These are phyloP conservation scores for Curvularia verruculosa DNA, from an alignment of 2,329 filamentous ascomycete species.

Conservation along the genomic window DNA sequence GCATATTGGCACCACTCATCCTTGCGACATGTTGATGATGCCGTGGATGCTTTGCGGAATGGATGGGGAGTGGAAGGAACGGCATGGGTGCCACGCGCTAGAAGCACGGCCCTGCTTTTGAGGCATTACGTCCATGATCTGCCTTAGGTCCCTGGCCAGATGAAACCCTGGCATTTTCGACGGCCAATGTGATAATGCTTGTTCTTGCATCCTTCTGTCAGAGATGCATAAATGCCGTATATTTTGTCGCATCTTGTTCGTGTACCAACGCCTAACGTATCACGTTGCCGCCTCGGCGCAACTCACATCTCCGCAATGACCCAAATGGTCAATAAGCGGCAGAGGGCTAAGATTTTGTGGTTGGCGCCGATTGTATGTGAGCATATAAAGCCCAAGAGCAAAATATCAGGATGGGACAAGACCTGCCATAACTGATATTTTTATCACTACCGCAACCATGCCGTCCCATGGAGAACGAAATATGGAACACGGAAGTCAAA, in stretches of 20 bases:
- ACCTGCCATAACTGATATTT: not conserved
- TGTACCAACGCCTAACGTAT: slow-evolving; percentile 12
- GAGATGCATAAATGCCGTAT: slow-evolving; percentile 7
- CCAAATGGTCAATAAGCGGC: not conserved
- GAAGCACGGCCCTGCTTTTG: slow-evolving; percentile 7
- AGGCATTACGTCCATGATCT: slow-evolving; percentile 3
- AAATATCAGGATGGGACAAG: not conserved
- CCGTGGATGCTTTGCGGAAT: not conserved
- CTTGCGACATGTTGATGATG: not conserved
- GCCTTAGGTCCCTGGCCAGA: slow-evolving; percentile 4
- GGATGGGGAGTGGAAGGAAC: not conserved
- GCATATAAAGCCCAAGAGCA: slow-evolving; percentile 6
- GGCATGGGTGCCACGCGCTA: slow-evolving; percentile 7
- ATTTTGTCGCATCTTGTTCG: slow-evolving; percentile 10
- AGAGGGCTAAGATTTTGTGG: not conserved
- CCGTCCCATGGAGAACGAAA: slow-evolving; percentile 60
- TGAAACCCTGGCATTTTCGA: slow-evolving; percentile 2
- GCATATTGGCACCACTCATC: not conserved
- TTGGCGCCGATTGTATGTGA: not conserved
- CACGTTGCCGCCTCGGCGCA: slow-evolving; percentile 9
- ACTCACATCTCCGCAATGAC: slow-evolving; percentile 3
- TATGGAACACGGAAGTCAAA: slow-evolving; percentile 62
- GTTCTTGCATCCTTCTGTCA: not conserved
- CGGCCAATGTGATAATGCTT: slow-evolving; percentile 3
- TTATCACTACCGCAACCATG: slow-evolving; percentile 36